Evolutionary conservation across 805 yeast genomes (phyloP).

Genomic region (Starmerella stigmatis): DNA sequence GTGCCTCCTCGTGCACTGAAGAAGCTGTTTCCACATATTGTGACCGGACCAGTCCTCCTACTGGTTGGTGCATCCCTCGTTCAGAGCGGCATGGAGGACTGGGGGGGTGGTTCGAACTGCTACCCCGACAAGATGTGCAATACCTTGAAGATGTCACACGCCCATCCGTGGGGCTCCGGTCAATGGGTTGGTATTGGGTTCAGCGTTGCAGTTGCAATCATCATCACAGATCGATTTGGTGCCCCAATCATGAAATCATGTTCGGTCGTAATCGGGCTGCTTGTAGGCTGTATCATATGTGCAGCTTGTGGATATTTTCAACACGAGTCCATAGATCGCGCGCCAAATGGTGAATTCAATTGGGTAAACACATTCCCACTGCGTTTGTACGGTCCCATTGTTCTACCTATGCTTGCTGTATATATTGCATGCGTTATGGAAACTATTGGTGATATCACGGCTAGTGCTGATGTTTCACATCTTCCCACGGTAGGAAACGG

Average conservation of each 20-base stretch:
- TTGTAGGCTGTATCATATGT: conserved; percentile 84
- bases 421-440: conserved; percentile 80
- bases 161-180: conserved; percentile 77
- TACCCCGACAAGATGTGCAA: conserved; percentile 34
- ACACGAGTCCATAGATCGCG: conserved; percentile 45
- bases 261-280: conserved; percentile 75
- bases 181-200: conserved; percentile 80
- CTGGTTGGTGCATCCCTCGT: conserved; percentile 67
- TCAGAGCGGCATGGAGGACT: conserved; percentile 64
- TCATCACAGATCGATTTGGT: conserved; percentile 75
- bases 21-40: conserved; percentile 73
- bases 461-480: conserved; percentile 83
- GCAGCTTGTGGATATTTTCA: conserved; percentile 81
- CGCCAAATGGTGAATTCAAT: conserved; percentile 74
- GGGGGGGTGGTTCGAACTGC: conserved; percentile 72
- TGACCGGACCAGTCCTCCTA: conserved; percentile 86
- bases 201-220: conserved; percentile 61
- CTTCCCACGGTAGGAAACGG: conserved; percentile 69
- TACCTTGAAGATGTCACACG: conserved; percentile 42
- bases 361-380: conserved; percentile 83
- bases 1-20: conserved; percentile 63
- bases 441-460: conserved; percentile 89
- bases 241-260: conserved; percentile 91
- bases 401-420: conserved; percentile 74
- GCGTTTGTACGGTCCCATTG: conserved; percentile 70